Evolutionary conservation across 768 basidiomycete genomes (phyloP).

Genomic region (Mycena belliarum): DNA sequence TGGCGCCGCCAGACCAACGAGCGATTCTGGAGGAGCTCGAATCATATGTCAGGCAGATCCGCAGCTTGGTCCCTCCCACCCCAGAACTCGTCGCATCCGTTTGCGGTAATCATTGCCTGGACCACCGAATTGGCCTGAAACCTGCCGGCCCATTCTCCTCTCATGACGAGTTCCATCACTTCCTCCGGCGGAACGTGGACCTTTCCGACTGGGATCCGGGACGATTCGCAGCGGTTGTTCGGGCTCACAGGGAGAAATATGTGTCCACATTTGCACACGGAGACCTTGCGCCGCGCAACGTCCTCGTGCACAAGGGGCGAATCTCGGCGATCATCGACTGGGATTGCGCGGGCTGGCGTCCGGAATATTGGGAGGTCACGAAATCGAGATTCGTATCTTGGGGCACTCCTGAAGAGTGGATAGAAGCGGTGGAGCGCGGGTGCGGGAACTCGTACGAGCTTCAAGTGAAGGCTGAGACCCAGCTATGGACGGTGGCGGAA

Average conservation of each 20-base stretch:
- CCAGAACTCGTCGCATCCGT: background rate
- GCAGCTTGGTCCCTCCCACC: background rate
- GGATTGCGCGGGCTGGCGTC: constrained; percentile 35
- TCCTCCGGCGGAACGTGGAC: background rate
- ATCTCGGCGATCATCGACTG: constrained; percentile 36
- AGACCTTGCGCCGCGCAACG: constrained; percentile 42
- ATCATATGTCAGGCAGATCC: background rate
- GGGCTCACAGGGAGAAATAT: background rate
- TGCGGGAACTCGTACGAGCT: background rate
- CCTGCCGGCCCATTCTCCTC: background rate
- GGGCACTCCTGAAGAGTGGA: background rate
- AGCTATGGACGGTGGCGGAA: background rate
- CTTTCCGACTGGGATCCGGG: background rate
- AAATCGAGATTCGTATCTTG: background rate
- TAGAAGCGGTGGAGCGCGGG: background rate
- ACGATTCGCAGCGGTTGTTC: background rate
- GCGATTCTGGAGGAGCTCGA: background rate
- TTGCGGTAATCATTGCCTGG: background rate
- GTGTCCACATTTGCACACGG: constrained; percentile 36
- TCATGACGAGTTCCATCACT: background rate
- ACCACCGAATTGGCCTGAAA: background rate
- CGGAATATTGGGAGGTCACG: constrained; percentile 34
- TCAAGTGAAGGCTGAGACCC: background rate
- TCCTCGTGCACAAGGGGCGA: constrained; percentile 33
- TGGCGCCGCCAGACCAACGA: background rate